Evolutionary conservation across 2,329 filamentous ascomycete species (phyloP).

Genomic region (Paraphoma chrysanthemicola): DNA sequence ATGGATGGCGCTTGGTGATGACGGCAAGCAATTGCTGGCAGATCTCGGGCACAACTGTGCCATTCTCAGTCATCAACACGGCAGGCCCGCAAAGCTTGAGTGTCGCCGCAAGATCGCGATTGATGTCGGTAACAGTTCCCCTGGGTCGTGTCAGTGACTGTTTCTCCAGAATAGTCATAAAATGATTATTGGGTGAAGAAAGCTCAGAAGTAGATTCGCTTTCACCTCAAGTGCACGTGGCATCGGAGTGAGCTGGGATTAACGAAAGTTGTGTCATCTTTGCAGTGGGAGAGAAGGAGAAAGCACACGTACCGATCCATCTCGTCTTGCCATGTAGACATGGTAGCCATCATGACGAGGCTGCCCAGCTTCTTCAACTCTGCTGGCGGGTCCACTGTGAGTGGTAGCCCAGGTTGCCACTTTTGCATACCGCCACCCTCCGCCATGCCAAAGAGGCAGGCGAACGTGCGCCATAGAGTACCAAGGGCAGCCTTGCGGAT

Average conservation of each 20-base stretch:
- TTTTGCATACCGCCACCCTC: slow-evolving; percentile 80
- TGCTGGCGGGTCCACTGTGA: slow-evolving; percentile 77
- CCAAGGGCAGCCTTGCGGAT: slow-evolving; percentile 90
- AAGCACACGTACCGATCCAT: slow-evolving; percentile 80
- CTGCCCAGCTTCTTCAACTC: slow-evolving; percentile 86
- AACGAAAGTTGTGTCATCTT: slow-evolving; percentile 87
- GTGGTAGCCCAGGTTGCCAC: slow-evolving; percentile 87
- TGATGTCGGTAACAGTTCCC: slow-evolving; percentile 90
- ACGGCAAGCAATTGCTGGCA: slow-evolving; percentile 78
- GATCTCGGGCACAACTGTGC: slow-evolving; percentile 72
- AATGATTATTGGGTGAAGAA: slow-evolving; percentile 53
- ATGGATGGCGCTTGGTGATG: slow-evolving; percentile 88
- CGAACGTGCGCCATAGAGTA: slow-evolving; percentile 92
- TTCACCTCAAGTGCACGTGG: slow-evolving; percentile 88
- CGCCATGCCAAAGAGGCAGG: slow-evolving; percentile 86
- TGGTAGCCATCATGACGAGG: slow-evolving; percentile 82
- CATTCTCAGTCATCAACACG: slow-evolving; percentile 74
- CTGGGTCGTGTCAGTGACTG: slow-evolving; percentile 55
- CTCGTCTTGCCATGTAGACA: slow-evolving; percentile 88
- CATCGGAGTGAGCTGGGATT: slow-evolving; percentile 99
- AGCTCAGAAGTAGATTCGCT: slow-evolving; percentile 68
- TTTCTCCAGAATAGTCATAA: slow-evolving; percentile 8
- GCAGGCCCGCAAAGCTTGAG: slow-evolving; percentile 91
- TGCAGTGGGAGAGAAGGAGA: slow-evolving; percentile 22
- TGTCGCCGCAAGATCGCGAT: slow-evolving; percentile 88